Conservation (phyloP, 129 eudicot genomes). For the Kitagawia praeruptora region DNA sequence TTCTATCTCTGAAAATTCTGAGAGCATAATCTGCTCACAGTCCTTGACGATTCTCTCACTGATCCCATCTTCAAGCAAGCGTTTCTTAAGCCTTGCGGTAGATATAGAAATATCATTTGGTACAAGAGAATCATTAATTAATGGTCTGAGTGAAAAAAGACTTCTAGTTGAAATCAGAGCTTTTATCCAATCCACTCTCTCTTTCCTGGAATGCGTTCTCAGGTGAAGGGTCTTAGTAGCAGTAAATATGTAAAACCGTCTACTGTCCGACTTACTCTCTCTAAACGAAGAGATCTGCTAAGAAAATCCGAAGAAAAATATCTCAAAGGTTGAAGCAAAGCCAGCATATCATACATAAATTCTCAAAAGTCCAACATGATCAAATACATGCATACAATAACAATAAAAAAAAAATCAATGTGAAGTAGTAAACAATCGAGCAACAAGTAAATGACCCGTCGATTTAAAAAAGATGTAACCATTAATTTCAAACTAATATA, state of each 20-base stretch:
- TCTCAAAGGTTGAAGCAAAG: neutral
- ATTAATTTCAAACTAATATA: neutral
- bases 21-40: conserved; percentile 81
- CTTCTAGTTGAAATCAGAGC: conserved; percentile 58
- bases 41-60: conserved; percentile 59
- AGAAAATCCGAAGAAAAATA: neutral
- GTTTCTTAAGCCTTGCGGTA: conserved; percentile 57
- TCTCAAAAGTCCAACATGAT: neutral
- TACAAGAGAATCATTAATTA: conserved; percentile 35
- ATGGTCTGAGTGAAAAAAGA: conserved; percentile 35
- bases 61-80: conserved; percentile 58
- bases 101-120: conserved; percentile 44
- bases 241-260: conserved; percentile 72
- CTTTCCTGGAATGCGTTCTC: conserved; percentile 52
- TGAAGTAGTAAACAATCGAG: neutral
- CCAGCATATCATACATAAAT: neutral
- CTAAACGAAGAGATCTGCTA: conserved; percentile 68
- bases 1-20: conserved; percentile 56
- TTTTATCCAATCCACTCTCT: conserved; percentile 73
- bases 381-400: neutral
- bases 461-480: neutral
- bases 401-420: neutral
- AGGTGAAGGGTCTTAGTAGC: conserved; percentile 87
- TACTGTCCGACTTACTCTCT: conserved; percentile 70
- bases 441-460: neutral